Conservation (phyloP, 140 eudicot genomes). For the Bidens hawaiensis region DNA sequence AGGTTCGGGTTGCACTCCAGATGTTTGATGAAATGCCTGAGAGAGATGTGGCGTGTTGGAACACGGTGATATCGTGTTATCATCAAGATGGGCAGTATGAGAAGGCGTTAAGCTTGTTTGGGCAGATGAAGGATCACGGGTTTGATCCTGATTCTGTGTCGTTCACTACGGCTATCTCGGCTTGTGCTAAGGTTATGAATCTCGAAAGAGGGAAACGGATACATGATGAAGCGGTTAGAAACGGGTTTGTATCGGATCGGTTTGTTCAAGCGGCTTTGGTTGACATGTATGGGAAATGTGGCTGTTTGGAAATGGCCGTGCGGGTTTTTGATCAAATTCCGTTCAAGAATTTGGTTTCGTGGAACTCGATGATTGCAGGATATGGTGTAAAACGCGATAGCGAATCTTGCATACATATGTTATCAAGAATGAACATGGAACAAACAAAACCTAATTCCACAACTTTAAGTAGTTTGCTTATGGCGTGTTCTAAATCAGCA, state of each 20-base stretch:
- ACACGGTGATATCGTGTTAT: constrained; percentile 49
- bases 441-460: constrained; percentile 31
- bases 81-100: constrained; percentile 48
- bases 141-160: constrained; percentile 49
- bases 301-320: constrained; percentile 38
- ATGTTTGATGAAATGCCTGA: constrained; percentile 65
- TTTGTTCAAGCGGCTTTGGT: constrained; percentile 46
- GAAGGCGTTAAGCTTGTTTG: constrained; percentile 42
- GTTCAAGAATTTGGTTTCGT: constrained; percentile 40
- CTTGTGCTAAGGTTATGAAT: constrained; percentile 44
- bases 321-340: constrained; percentile 36
- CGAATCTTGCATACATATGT: constrained; percentile 40
- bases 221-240: constrained; percentile 34
- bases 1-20: constrained; percentile 28
- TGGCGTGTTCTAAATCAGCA: constrained; percentile 52
- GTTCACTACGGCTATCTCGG: constrained; percentile 39
- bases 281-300: constrained; percentile 63
- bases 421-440: constrained; percentile 32
- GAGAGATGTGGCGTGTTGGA: constrained; percentile 57
- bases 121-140: constrained; percentile 44
- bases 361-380: constrained; percentile 62
- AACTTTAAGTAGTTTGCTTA: constrained; percentile 40
- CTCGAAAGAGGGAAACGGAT: constrained; percentile 37
- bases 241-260: constrained; percentile 35
- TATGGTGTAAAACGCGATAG: constrained; percentile 52